These are phyloP conservation scores for Pythium angustatum DNA, from an alignment of 352 stramenopile genomes.

Conservation along the genomic window DNA sequence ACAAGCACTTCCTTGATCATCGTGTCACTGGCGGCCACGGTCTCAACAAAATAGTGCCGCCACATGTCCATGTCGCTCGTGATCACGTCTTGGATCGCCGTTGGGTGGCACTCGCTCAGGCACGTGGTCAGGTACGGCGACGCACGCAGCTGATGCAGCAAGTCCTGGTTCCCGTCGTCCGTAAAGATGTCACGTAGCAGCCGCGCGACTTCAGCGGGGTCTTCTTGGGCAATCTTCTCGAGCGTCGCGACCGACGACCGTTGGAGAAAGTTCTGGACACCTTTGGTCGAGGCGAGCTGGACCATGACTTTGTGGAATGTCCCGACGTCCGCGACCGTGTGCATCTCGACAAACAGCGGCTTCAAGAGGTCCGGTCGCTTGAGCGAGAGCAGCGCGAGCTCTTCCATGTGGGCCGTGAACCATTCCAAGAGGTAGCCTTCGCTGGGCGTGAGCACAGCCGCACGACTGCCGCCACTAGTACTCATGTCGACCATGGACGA, in stretches of 20 bases:
- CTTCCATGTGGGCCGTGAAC: constrained; percentile 54
- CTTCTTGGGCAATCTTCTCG: constrained; percentile 59
- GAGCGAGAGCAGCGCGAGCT: constrained; percentile 56
- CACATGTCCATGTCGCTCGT: constrained; percentile 59
- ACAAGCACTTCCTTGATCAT: constrained; percentile 56
- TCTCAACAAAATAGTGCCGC: constrained; percentile 68
- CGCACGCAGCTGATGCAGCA: constrained; percentile 52
- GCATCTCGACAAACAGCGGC: constrained; percentile 65
- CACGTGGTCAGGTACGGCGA: constrained; percentile 62
- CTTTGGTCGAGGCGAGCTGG: constrained; percentile 52
- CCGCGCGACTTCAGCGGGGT: constrained; percentile 47
- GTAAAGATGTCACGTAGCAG: constrained; percentile 60
- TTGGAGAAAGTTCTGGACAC: constrained; percentile 62
- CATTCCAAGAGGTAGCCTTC: constrained; percentile 51
- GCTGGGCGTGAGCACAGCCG: not conserved
- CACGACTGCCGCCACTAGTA: not conserved
- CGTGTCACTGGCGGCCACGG: constrained; percentile 47
- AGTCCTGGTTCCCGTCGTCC: constrained; percentile 40
- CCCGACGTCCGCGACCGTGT: constrained; percentile 45
- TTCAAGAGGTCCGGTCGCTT: constrained; percentile 58
- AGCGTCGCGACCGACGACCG: constrained; percentile 50
- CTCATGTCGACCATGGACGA: constrained; percentile 6
- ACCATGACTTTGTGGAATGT: constrained; percentile 71
- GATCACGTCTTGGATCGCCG: constrained; percentile 65
- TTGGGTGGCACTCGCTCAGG: constrained; percentile 62